Evolutionary conservation across 306 rosid genomes (phyloP).

Genomic region (Crotalaria pallida): DNA sequence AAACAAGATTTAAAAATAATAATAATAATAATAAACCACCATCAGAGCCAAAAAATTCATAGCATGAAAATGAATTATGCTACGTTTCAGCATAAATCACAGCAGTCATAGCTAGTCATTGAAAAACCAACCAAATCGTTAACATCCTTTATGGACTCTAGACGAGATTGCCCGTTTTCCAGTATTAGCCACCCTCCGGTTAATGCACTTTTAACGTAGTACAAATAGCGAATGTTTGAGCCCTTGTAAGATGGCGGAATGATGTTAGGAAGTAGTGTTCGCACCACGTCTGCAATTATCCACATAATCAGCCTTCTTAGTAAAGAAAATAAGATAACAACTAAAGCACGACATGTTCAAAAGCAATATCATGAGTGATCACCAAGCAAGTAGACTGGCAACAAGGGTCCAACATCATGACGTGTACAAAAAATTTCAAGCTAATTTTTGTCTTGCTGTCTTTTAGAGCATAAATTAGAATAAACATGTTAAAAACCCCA

Average conservation of each 20-base stretch:
- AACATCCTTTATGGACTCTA: conserved; percentile 55
- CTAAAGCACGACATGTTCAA: background rate
- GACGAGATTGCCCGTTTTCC: conserved; percentile 76
- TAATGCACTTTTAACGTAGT: conserved; percentile 64
- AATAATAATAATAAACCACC: background rate
- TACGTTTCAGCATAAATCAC: conserved; percentile 16
- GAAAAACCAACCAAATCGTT: conserved; percentile 65
- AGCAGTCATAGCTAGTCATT: conserved; percentile 25
- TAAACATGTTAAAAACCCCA: background rate
- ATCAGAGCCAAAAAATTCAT: conserved; percentile 10
- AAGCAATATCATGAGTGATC: conserved; percentile 3
- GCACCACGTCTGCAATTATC: conserved; percentile 60
- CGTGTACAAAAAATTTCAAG: background rate
- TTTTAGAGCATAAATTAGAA: conserved; percentile 1
- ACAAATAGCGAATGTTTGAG: conserved; percentile 83
- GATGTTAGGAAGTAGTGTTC: conserved; percentile 50
- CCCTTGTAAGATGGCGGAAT: conserved; percentile 98
- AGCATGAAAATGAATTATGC: background rate
- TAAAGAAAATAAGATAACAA: background rate
- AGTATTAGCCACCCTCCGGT: conserved; percentile 72
- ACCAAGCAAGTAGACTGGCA: background rate
- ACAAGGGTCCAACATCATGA: background rate
- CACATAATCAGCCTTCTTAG: conserved; percentile 5
- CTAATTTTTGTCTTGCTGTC: background rate
- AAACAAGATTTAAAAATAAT: background rate